These are phyloP conservation scores for Phalaenopsis equestris DNA, from an alignment of 106 monocot species.

Conservation along the genomic window DNA sequence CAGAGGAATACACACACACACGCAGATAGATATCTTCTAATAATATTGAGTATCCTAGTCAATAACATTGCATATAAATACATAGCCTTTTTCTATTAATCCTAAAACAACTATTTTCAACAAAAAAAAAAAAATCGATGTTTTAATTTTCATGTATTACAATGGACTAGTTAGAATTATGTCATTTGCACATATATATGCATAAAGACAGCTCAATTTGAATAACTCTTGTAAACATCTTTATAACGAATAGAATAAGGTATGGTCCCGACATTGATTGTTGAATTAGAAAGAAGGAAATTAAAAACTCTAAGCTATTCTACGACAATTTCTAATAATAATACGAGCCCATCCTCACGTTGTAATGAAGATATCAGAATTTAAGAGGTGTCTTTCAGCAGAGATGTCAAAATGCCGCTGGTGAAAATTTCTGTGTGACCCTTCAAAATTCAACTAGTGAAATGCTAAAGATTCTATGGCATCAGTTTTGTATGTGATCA, in stretches of 20 bases:
- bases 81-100: neutral
- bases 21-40: too few relatives aligned
- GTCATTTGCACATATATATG: too few relatives aligned
- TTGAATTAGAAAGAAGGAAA: neutral
- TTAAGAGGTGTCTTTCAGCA: neutral
- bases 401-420: too few relatives aligned
- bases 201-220: neutral
- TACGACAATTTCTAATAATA: neutral
- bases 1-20: too few relatives aligned
- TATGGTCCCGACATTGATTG: neutral
- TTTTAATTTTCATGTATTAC: neutral
- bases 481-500: neutral
- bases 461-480: neutral
- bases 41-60: neutral
- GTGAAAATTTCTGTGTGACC: neutral
- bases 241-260: neutral
- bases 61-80: neutral
- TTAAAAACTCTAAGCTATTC: neutral
- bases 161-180: neutral
- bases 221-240: neutral
- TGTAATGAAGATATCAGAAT: neutral
- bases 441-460: neutral
- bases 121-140: neutral
- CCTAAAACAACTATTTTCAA: neutral
- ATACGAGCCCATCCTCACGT: neutral